These are phyloP conservation scores for Mrakia blollopis DNA, from an alignment of 768 basidiomycete genomes.

Conservation along the genomic window DNA sequence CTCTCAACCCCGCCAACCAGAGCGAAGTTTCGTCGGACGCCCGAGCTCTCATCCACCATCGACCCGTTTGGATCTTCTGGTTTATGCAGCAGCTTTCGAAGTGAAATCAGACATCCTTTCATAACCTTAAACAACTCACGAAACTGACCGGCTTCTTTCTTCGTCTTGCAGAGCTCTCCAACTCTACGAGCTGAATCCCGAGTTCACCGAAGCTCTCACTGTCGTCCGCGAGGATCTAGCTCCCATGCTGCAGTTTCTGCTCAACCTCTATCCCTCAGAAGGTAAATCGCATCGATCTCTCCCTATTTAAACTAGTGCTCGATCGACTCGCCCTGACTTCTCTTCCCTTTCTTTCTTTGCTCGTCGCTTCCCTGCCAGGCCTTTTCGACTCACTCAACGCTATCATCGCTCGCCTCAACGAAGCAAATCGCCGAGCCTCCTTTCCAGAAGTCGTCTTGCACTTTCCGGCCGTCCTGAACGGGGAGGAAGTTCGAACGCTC, in stretches of 20 bases:
- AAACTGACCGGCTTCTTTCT: not conserved
- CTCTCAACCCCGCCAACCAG: not conserved
- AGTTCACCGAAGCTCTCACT: not conserved
- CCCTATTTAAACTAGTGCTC: not conserved
- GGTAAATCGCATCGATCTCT: not conserved
- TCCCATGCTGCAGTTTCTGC: conserved; percentile 8
- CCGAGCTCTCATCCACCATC: conserved; percentile 25
- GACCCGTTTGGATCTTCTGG: conserved; percentile 27
- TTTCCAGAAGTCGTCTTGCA: not conserved
- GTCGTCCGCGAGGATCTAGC: conserved; percentile 11
- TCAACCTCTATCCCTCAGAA: conserved; percentile 16
- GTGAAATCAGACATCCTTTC: not conserved
- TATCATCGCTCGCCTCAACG: not conserved
- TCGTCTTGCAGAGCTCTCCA: not conserved
- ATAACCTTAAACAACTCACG: too few species aligned
- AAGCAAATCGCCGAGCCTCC: not conserved
- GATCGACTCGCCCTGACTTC: not conserved
- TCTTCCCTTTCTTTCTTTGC: not conserved
- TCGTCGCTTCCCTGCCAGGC: not conserved
- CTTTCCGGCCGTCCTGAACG: not conserved
- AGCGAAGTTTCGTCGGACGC: not conserved
- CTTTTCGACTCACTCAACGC: not conserved
- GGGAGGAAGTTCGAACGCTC: not conserved
- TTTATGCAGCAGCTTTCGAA: conserved; percentile 27
- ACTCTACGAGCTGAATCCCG: conserved; percentile 11